Evolutionary conservation across 2,329 filamentous ascomycete species (phyloP), one percentile per base, ranked within the genome.

Genomic region (Cadophora luteo-olivacea): DNA sequence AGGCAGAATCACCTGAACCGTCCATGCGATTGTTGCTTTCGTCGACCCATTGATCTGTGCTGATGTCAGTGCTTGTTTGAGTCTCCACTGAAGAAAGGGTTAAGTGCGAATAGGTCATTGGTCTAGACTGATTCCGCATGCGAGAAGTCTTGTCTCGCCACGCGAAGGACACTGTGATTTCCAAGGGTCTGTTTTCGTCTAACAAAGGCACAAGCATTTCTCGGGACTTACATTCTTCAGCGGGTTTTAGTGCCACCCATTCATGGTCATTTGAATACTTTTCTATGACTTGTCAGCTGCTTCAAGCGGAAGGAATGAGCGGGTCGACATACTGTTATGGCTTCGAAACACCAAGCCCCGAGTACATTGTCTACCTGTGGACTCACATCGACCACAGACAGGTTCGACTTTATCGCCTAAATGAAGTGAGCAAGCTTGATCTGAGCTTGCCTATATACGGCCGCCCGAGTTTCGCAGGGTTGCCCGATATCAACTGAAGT

Each of bases 381-480:
- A 41, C 33, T 64, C n/a, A 57, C 73, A 75, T 45, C 71, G 66
- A 19, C 72, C 70, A 64, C 73, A 75, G 3, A 64, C 61, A 16
- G 73, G 73, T 12, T 63, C 66, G 1, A 32, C 63, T 60, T 72
- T 68, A 38, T 75, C 73, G 66, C 73, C 73, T 75, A 57, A 4
- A 22, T 0, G 38, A 38, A 11, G 8, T 58, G 9, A 60, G 57
- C 33, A 33, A 7, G 61, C 38, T 22, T 45, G 16, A 25, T 22
- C 24, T 57, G 2, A 32, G 7, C n/a, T 33, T 38, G 24, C 6
- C 29, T 48, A 8, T 3, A 2, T 6, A 48, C 19, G 3, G 3
- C 29, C 29, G 29, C 5, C 29, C 29, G 29, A 29, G 5, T 29
- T 29, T 5, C 29, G 29, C 29, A 29, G 29, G 3, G 5, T 29